These are phyloP conservation scores for Polychaeton citri DNA, from an alignment of 2,329 filamentous ascomycete species.

Conservation along the genomic window DNA sequence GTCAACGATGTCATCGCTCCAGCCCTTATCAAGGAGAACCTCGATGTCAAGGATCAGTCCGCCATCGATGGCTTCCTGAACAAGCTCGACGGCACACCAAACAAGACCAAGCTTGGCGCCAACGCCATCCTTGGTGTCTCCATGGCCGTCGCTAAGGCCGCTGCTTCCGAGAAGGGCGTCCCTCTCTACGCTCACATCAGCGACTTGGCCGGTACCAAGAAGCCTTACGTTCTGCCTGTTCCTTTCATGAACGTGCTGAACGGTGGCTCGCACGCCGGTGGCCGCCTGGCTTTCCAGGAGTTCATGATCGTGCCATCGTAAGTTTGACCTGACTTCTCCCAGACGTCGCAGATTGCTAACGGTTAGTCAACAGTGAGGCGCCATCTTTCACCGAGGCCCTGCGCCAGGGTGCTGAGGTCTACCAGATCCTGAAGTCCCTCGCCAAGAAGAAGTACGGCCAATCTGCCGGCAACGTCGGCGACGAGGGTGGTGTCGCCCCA, in stretches of 20 bases:
- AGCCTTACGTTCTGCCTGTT: slow-evolving; percentile 43
- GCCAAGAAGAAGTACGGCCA: slow-evolving; percentile 99
- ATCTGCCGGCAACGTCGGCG: slow-evolving; percentile 96
- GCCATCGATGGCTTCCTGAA: slow-evolving; percentile 41
- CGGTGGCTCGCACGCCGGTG: slow-evolving; percentile 86
- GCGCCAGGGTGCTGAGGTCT: slow-evolving; percentile 92
- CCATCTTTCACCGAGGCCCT: slow-evolving; percentile 90
- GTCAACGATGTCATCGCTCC: slow-evolving; percentile 43
- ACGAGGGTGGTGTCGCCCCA: slow-evolving; percentile 98
- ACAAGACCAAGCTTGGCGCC: slow-evolving; percentile 46
- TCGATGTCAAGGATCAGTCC: slow-evolving; percentile 42
- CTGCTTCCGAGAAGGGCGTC: slow-evolving; percentile 40
- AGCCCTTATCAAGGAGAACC: slow-evolving; percentile 38
- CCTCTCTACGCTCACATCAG: slow-evolving; percentile 47
- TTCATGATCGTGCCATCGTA: slow-evolving; percentile 42
- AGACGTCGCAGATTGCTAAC: slow-evolving; percentile 7
- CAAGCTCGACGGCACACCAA: slow-evolving; percentile 43
- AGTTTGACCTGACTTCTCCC: slow-evolving; percentile 7
- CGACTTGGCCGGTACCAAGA: slow-evolving; percentile 38
- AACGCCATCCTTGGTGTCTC: slow-evolving; percentile 49
- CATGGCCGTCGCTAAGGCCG: slow-evolving; percentile 46
- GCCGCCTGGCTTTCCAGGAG: slow-evolving; percentile 56
- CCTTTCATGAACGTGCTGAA: slow-evolving; percentile 48
- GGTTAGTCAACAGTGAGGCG: slow-evolving; percentile 45
- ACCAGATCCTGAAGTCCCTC: slow-evolving; percentile 91